Percentiles rank a stretch among this genome's conserved stretches.
Conservation (phyloP, 139 green algal genomes). For the Micractinium conductrix region DNA sequence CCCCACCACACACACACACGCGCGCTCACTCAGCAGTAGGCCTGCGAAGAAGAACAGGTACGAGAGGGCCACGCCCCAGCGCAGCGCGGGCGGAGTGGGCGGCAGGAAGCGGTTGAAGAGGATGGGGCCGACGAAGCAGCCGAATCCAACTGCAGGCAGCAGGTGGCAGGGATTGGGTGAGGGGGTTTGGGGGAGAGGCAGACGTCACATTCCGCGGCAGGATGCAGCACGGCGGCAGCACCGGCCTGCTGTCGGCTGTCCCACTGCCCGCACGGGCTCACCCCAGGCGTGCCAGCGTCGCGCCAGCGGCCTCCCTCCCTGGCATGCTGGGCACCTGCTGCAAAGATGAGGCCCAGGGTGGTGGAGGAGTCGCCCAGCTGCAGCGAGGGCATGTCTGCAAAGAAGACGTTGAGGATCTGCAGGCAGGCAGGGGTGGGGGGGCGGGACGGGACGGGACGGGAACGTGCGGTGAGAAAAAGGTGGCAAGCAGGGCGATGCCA, state of each 20-base stretch:
- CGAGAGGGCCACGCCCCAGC: constrained; percentile 28
- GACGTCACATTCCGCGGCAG: neutral
- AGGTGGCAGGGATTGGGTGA: neutral
- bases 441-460: neutral
- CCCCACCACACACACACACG: too few relatives aligned
- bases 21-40: constrained; percentile 28
- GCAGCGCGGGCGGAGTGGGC: neutral
- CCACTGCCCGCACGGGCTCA: too few relatives aligned
- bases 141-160: constrained; percentile 47
- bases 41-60: constrained; percentile 31
- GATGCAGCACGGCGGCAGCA: too few relatives aligned
- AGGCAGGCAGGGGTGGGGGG: too few relatives aligned
- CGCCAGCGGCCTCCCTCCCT: neutral
- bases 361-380: constrained; percentile 39
- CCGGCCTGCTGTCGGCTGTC: too few relatives aligned
- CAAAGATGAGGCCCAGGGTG: constrained; percentile 62
- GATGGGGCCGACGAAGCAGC: constrained; percentile 58
- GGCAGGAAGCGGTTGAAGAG: constrained; percentile 43
- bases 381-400: constrained; percentile 46
- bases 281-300: neutral
- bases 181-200: neutral
- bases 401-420: constrained; percentile 46
- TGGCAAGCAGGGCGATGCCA: neutral
- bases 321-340: neutral
- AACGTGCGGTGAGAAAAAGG: neutral